Evolutionary conservation across 2,329 filamentous ascomycete species (phyloP), one percentile per base, ranked within the genome.

Genomic region (Aspergillus thermomutatus): DNA sequence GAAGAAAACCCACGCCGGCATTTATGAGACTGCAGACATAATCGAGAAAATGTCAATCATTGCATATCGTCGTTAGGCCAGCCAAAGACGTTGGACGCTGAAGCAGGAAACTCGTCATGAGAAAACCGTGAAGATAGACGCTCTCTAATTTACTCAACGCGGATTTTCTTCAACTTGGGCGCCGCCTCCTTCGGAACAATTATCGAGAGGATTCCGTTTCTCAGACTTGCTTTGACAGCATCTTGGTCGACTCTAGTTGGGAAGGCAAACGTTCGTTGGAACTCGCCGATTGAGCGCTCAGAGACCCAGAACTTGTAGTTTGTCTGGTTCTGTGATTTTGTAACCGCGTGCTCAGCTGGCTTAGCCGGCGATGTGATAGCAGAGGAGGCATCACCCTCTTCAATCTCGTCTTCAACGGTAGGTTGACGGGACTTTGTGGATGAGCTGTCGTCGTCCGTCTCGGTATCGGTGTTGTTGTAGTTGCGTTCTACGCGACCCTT

Each of bases 211-310:
- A 86, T 79, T 11, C 83, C 83, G 64, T 86, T 80, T 74, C 80
- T 85, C 69, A 86, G 66, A 57, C 75, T 82, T 7, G 83, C 83
- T 69, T 79, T 83, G 60, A 86, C 83, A 21, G 68, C 73, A 50
- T 86, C 82, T 67, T 85, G 83, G 61, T 86, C 79, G 27, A 86
- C 79, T 21, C 80, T 73, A 1, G 74, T 72, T 1, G 83, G 79
- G 74, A 86, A 86, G 52, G 72, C 77, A 69, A 86, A 86, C 5
- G 74, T 75, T 54, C 83, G 77, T 55, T 82, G 77, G 72, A 86
- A 86, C 40, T 82, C 77, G 53, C 83, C 83, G 34, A 83, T 72
- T 0, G 77, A 80, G 60, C 83, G 82, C 69, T 86, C 83, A 49
- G 76, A 79, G 47, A 83, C 75, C 82, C 82, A 85, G 72, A 82